Evolutionary conservation across 2,329 filamentous ascomycete species (phyloP).

Genomic region (Clonostachys sp.): DNA sequence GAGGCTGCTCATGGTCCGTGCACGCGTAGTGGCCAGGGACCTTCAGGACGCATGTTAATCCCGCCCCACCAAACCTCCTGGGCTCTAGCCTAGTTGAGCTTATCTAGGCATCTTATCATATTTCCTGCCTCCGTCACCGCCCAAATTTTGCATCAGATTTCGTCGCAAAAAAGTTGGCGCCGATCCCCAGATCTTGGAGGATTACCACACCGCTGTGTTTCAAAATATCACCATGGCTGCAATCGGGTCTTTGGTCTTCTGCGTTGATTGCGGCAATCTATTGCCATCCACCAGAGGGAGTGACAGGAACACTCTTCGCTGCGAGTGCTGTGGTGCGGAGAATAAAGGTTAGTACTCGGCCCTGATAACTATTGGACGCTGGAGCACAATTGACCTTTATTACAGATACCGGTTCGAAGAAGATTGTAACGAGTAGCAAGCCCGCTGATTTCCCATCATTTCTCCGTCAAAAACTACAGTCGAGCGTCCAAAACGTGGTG

Average conservation of each 20-base stretch:
- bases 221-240: slow-evolving; percentile 63
- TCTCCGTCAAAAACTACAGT: slow-evolving; percentile 76
- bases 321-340: slow-evolving; percentile 80
- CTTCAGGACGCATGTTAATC: no score
- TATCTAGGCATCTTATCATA: no score
- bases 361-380: no score
- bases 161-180: no score
- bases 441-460: slow-evolving; percentile 85
- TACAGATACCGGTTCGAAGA: slow-evolving; percentile 69
- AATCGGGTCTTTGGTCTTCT: slow-evolving; percentile 89
- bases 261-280: slow-evolving; percentile 86
- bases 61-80: no score
- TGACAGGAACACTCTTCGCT: slow-evolving; percentile 70
- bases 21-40: no score
- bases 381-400: neutral
- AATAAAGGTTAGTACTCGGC: slow-evolving; percentile 63
- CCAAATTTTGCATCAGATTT: no score
- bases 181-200: no score
- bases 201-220: no score
- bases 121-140: no score
- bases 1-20: no score
- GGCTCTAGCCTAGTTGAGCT: no score
- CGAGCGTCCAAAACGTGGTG: slow-evolving; percentile 78
- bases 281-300: slow-evolving; percentile 76
- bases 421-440: slow-evolving; percentile 79